Evolutionary conservation across 2,329 filamentous ascomycete genomes (phyloP).

Genomic region (Fusarium sp.): DNA sequence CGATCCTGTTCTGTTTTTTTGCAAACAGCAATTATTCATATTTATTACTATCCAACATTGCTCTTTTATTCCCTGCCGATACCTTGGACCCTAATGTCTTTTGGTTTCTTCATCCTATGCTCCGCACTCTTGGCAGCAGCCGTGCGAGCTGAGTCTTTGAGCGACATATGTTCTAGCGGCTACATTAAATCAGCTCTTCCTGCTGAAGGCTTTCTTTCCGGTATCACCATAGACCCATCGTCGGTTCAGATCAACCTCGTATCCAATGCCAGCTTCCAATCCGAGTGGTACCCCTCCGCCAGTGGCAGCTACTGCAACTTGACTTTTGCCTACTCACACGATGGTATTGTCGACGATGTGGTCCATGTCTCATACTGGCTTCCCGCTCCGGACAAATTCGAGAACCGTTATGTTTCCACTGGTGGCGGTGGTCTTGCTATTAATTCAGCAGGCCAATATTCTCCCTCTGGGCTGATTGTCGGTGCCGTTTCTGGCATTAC

Average conservation of each 20-base stretch:
- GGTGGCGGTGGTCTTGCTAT: slow-evolving; percentile 58
- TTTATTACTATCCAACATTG: no score
- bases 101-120: not conserved
- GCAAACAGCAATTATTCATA: not conserved
- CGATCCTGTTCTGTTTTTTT: not conserved
- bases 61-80: no score
- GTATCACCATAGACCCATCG: not conserved
- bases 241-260: not conserved
- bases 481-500: slow-evolving; percentile 57
- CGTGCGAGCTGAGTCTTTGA: slow-evolving; percentile 1
- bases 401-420: slow-evolving; percentile 60
- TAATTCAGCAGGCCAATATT: slow-evolving; percentile 28
- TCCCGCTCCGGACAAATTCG: slow-evolving; percentile 53
- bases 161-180: slow-evolving; percentile 9
- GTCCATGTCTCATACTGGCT: slow-evolving; percentile 51
- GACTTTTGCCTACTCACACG: slow-evolving; percentile 53
- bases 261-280: slow-evolving; percentile 11
- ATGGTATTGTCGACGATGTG: slow-evolving; percentile 50
- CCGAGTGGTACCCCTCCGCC: slow-evolving; percentile 14
- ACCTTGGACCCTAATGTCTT: not conserved
- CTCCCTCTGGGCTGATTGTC: slow-evolving; percentile 56
- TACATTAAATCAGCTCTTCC: slow-evolving; percentile 4
- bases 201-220: not conserved
- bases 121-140: not conserved
- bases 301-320: slow-evolving; percentile 52